Base-by-base conservation (phyloP, 1,139 yeast genomes). In the Candida albicans region DNA sequence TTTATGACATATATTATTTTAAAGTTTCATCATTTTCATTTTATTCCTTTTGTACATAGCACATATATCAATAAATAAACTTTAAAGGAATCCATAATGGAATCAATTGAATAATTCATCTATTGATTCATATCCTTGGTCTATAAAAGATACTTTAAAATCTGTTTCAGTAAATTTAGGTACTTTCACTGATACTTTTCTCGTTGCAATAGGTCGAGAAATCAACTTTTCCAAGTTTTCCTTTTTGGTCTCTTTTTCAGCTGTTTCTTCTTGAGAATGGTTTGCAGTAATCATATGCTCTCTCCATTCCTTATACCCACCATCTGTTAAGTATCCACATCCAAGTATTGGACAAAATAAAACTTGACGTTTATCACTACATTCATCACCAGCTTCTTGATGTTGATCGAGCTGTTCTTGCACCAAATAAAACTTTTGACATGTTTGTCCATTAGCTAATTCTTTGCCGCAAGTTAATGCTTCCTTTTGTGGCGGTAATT, bases 321-420 rank as follows among this genome's bases (percentile, higher is more conserved):
- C 65, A 36, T 67, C 73, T 0, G 75, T 68, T 60, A 67, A 62
- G 47, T 53, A 70, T 3, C 67, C 73, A 53, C 77, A 72, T 4
- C 77, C 77, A 31, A 72, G 52, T 18, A 71, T 47, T 1, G 77
- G 76, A 48, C 77, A 71, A 8, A 65, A 51, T 40, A 67, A 56
- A 1, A 69, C 68, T 45, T 67, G 74, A 12, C 52, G 56, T 43
- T 58, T 62, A 8, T 49, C 12, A 1, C 70, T 63, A 43, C 75
- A 67, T 12, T 35, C 32, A 6, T 48, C 24, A 7, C 43, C 44
- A 13, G 47, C 46, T 2, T 44, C 51, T 37, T 51, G 56, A 48
- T 68, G 75, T 8, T 42, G 35, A n/a, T 40, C 31, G 4, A 65
- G 51, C 10, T 56, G 60, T 2, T 52, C 43, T 1, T n/a, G 36